Conservation (phyloP, 305 asterid genomes). For the Fraxinus dipetala region DNA sequence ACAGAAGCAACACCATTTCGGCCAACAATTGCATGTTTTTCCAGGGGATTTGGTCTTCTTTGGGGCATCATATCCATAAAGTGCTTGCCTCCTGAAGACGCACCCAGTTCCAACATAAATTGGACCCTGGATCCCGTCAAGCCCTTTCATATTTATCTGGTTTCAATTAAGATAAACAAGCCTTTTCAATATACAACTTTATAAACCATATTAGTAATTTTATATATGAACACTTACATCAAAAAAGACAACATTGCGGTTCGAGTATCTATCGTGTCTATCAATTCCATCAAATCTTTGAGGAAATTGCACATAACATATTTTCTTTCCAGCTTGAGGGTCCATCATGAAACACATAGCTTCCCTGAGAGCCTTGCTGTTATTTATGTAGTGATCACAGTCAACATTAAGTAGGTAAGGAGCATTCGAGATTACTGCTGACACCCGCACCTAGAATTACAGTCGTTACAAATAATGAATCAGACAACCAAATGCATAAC, state of each 20-base stretch:
- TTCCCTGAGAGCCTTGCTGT: slow-evolving; percentile 37
- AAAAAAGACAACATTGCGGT: slow-evolving; percentile 39
- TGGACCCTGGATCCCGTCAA: slow-evolving; percentile 46
- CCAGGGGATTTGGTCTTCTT: slow-evolving; percentile 37
- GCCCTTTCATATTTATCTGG: slow-evolving; percentile 42
- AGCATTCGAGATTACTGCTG: slow-evolving; percentile 75
- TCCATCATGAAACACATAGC: slow-evolving; percentile 46
- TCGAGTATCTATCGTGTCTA: slow-evolving; percentile 36
- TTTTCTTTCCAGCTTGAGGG: slow-evolving; percentile 39
- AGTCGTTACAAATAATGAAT: neutral
- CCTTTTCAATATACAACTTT: neutral
- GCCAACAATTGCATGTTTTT: slow-evolving; percentile 41
- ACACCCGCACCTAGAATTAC: slow-evolving; percentile 53
- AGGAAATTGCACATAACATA: slow-evolving; percentile 44
- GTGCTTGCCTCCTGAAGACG: slow-evolving; percentile 36
- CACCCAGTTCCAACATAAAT: slow-evolving; percentile 43
- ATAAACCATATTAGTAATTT: neutral
- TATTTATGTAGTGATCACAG: slow-evolving; percentile 41
- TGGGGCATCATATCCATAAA: slow-evolving; percentile 42
- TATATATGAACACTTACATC: slow-evolving; percentile 23
- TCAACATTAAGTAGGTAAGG: slow-evolving; percentile 56
- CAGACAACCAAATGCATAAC: neutral
- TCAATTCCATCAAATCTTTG: slow-evolving; percentile 44
- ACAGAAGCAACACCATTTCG: slow-evolving; percentile 42
- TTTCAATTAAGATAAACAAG: neutral